Base-by-base conservation (phyloP, 75 land plant species). In the Adiantum capillusveneris region DNA sequence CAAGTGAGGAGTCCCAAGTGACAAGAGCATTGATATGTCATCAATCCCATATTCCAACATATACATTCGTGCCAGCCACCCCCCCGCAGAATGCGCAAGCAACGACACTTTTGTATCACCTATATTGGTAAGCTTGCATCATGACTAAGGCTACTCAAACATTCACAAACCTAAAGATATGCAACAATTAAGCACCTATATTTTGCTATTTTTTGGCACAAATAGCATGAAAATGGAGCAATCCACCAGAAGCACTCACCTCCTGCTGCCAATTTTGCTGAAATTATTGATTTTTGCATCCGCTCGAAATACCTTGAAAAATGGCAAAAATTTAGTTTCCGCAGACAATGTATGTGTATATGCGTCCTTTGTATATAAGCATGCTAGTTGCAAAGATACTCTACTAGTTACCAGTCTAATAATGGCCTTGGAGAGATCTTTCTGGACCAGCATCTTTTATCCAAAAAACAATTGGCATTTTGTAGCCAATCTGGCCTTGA, bases 1-100 rank as follows among this genome's bases (percentile, higher is more conserved):
- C 97, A 72, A 68, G 78, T 88, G 97, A 44, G 97, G 97, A 39
- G 90, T 78, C 56, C 97, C 97, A 53, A 92, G 88, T 50, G 97
- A 84, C 65, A 92, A 63, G 31, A 92, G 68, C 61, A 92, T 65
- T 58, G 89, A 78, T 37, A 92, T 67, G 49, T 79, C 64, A 20
- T 80, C 73, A 2, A 25, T 29, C 19, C 90, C 97, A 65, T 74
- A 92, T 53, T 88, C 86, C 65, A 83, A 78, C 90, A 92, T 75
- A 76, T 81, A 92, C 1, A 92, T 78, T 25, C 97, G 86, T 17
- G 86, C 93, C 37, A 92, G 76, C 97, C 97, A 92, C 60, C 97
- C 97, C 49, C 97, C 97, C 13, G 94, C 94, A 44, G 97, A 92
- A 65, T 92, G 97, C 18, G 84, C 97, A 65, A 92, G 74, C 53